Conservation (phyloP, 2,329 filamentous ascomycete genomes). For the Exophiala phaeomuriformis region DNA sequence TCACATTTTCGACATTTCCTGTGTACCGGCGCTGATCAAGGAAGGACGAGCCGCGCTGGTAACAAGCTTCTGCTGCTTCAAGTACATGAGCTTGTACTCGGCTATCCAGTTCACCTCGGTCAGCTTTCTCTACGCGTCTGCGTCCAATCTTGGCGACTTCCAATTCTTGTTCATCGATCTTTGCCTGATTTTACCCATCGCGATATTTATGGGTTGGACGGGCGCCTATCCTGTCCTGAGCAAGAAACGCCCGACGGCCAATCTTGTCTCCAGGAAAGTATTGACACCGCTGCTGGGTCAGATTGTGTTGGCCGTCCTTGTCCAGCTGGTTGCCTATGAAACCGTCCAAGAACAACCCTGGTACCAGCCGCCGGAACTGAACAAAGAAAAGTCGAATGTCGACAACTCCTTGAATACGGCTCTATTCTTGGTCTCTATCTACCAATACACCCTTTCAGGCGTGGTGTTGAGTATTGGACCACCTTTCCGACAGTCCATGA, state of each 20-base stretch:
- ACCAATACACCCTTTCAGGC: slow-evolving; percentile 87
- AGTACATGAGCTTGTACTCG: slow-evolving; percentile 98
- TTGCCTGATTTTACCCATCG: slow-evolving; percentile 84
- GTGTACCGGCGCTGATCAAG: slow-evolving; percentile 86
- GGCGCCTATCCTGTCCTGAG: slow-evolving; percentile 70
- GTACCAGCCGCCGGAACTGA: slow-evolving; percentile 74
- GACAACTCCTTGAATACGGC: slow-evolving; percentile 90
- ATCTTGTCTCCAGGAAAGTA: slow-evolving; percentile 87
- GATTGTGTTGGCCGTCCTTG: slow-evolving; percentile 68
- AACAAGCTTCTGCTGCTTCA: slow-evolving; percentile 99
- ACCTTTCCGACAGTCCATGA: slow-evolving; percentile 76
- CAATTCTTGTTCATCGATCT: slow-evolving; percentile 97
- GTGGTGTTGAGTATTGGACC: slow-evolving; percentile 84
- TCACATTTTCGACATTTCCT: slow-evolving; percentile 90
- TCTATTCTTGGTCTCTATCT: slow-evolving; percentile 83
- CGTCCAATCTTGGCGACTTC: slow-evolving; percentile 92
- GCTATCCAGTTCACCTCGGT: slow-evolving; percentile 99
- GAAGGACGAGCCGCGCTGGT: slow-evolving; percentile 91
- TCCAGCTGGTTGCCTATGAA: slow-evolving; percentile 68
- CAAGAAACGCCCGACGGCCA: slow-evolving; percentile 81
- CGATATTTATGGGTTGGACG: slow-evolving; percentile 98
- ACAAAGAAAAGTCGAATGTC: slow-evolving; percentile 73
- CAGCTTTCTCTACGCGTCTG: slow-evolving; percentile 89
- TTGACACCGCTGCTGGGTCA: slow-evolving; percentile 83
- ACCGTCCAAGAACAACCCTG: slow-evolving; percentile 72